phyloP scores from a whole-genome alignment of 805 yeast species.

The Metschnikowia lunata region DNA sequence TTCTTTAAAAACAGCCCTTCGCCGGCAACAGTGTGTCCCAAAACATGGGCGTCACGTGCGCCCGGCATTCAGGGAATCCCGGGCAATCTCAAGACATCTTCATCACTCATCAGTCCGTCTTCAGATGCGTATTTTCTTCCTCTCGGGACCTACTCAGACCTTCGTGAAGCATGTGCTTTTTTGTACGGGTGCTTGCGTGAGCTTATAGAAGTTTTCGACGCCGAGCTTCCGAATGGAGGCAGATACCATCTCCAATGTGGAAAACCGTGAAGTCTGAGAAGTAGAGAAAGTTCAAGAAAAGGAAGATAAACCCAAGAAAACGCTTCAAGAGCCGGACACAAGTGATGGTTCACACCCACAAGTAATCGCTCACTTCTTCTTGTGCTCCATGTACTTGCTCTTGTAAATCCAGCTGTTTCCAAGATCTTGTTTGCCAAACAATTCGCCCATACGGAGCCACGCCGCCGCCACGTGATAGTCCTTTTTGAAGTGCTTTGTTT shows the following conservation, averaged over 20 bases:
- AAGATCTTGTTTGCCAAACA: constrained; percentile 53
- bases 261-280: neutral
- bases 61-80: constrained; percentile 10
- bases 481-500: constrained; percentile 50
- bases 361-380: constrained; percentile 5
- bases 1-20: constrained; percentile 21
- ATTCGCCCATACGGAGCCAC: constrained; percentile 64
- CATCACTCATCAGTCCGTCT: constrained; percentile 19
- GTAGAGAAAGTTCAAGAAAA: neutral
- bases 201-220: constrained; percentile 23
- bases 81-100: constrained; percentile 3
- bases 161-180: constrained; percentile 30
- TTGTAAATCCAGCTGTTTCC: constrained; percentile 77
- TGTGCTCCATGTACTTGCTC: constrained; percentile 46
- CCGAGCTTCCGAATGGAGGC: constrained; percentile 11
- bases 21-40: constrained; percentile 28
- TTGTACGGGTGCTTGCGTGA: constrained; percentile 29
- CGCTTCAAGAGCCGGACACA: too few species aligned
- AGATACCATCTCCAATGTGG: constrained; percentile 14
- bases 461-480: constrained; percentile 62
- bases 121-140: constrained; percentile 32
- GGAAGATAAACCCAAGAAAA: neutral
- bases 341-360: too few species aligned
- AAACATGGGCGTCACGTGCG: constrained; percentile 25
- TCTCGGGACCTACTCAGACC: constrained; percentile 31